Conservation (phyloP, 305 asterid genomes). For the Fraxinus sp. region DNA sequence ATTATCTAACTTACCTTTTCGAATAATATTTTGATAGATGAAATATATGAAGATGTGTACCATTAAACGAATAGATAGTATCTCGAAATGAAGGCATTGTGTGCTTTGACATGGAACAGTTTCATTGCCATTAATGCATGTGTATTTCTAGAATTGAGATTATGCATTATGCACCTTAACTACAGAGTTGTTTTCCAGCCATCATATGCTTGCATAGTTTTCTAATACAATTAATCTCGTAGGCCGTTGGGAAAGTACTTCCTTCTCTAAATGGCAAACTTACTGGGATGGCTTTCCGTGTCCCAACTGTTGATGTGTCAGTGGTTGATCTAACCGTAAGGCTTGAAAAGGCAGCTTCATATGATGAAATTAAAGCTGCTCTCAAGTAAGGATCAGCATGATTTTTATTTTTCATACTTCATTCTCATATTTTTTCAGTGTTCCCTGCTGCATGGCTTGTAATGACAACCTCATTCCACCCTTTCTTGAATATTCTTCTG, state of each 20-base stretch:
- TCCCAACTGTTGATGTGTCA: conserved; percentile 55
- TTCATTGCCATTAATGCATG: not conserved
- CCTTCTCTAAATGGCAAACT: conserved; percentile 53
- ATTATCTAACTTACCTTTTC: not conserved
- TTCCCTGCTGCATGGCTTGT: not conserved
- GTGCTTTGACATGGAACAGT: not conserved
- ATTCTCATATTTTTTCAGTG: not conserved
- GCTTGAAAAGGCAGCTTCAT: conserved; percentile 50
- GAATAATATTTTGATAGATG: not conserved
- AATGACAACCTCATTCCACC: not conserved
- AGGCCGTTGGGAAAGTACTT: conserved; percentile 61
- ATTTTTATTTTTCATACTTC: not conserved
- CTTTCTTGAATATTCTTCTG: not conserved
- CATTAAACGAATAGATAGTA: not conserved
- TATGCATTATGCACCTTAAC: not conserved
- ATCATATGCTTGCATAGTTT: not conserved
- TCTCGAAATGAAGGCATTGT: not conserved
- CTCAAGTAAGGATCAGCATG: conserved; percentile 34
- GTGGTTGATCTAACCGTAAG: conserved; percentile 53
- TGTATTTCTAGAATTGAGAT: not conserved
- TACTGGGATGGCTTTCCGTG: conserved; percentile 59
- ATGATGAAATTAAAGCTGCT: conserved; percentile 54
- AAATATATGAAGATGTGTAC: not conserved
- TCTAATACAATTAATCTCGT: not conserved
- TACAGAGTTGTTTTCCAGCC: not conserved